These are phyloP conservation scores for Lagenidium sp. DNA, from an alignment of 352 stramenopile species.

Conservation along the genomic window DNA sequence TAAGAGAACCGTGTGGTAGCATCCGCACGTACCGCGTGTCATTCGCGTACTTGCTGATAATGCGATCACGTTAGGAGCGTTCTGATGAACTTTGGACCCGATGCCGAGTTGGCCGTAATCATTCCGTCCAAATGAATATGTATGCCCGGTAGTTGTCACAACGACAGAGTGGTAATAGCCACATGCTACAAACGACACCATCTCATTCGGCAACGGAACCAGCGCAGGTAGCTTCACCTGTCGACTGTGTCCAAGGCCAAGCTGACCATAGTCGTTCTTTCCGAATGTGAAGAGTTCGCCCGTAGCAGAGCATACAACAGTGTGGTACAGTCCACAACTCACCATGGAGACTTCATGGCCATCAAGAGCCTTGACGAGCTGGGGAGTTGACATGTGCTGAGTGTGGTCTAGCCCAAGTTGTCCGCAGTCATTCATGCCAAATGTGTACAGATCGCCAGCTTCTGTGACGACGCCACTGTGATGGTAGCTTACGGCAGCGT, in stretches of 20 bases:
- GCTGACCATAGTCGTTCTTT: constrained; percentile 86
- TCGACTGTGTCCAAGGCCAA: constrained; percentile 69
- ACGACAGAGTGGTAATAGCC: constrained; percentile 82
- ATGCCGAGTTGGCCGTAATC: constrained; percentile 85
- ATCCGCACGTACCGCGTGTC: constrained; percentile 67
- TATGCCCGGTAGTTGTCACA: constrained; percentile 51
- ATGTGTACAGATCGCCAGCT: constrained; percentile 72
- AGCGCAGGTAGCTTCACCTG: constrained; percentile 63
- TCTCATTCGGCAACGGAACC: constrained; percentile 54
- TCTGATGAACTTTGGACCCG: constrained; percentile 80
- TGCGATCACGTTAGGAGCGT: constrained; percentile 51
- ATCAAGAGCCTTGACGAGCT: constrained; percentile 70
- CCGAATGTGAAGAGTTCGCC: constrained; percentile 73
- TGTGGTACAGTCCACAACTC: constrained; percentile 79
- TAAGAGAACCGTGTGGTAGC: constrained; percentile 80
- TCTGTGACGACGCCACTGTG: constrained; percentile 76
- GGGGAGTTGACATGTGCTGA: constrained; percentile 58
- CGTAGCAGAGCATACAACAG: constrained; percentile 53
- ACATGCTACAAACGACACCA: constrained; percentile 73
- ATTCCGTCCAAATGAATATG: constrained; percentile 80
- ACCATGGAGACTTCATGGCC: constrained; percentile 70
- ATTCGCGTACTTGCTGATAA: constrained; percentile 67
- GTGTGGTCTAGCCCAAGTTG: constrained; percentile 80
- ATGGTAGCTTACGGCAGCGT: constrained; percentile 79
- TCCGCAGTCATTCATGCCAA: constrained; percentile 87